A percentile compares a stretch with the other conserved stretches of the same genome.
These are phyloP conservation scores for Pythium sukuiense DNA, from an alignment of 352 stramenopile species.

Conservation along the genomic window DNA sequence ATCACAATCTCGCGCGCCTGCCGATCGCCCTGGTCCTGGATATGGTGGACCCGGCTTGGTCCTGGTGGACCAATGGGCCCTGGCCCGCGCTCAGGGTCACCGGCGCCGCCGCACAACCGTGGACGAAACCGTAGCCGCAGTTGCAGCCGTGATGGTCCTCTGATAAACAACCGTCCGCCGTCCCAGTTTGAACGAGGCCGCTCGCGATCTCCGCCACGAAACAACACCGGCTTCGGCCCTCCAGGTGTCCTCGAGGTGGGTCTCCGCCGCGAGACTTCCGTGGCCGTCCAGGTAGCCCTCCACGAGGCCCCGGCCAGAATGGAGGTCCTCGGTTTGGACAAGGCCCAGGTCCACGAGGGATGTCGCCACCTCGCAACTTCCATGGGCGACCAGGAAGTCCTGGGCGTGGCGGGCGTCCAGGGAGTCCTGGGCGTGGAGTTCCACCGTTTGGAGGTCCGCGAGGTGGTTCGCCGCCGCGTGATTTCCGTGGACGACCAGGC, in stretches of 20 bases:
- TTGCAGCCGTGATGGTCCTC: slow-evolving; percentile 11
- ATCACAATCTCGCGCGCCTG: not conserved
- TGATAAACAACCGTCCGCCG: slow-evolving; percentile 6
- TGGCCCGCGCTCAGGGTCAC: not conserved
- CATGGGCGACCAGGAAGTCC: not conserved
- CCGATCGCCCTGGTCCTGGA: not conserved
- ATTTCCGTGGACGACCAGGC: not conserved
- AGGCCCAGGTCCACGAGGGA: slow-evolving; percentile 9
- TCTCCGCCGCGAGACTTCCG: slow-evolving; percentile 5
- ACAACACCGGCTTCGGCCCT: slow-evolving; percentile 5
- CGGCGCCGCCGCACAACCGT: slow-evolving; percentile 5
- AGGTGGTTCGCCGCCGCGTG: not conserved
- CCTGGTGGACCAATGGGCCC: not conserved
- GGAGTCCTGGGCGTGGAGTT: too few species aligned
- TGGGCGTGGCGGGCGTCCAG: not conserved
- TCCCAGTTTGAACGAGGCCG: slow-evolving; percentile 4
- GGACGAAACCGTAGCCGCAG: slow-evolving; percentile 19
- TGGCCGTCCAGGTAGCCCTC: slow-evolving; percentile 5
- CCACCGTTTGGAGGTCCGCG: not conserved
- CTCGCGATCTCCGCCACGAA: not conserved
- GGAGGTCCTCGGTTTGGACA: slow-evolving; percentile 4
- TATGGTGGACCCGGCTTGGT: not conserved
- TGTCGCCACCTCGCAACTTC: not conserved
- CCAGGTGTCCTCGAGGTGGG: not conserved
- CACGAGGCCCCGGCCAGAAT: too few species aligned